Evolutionary conservation across 192 early-diverging fungal genomes (phyloP).

Genomic region (Coemansia sp.): DNA sequence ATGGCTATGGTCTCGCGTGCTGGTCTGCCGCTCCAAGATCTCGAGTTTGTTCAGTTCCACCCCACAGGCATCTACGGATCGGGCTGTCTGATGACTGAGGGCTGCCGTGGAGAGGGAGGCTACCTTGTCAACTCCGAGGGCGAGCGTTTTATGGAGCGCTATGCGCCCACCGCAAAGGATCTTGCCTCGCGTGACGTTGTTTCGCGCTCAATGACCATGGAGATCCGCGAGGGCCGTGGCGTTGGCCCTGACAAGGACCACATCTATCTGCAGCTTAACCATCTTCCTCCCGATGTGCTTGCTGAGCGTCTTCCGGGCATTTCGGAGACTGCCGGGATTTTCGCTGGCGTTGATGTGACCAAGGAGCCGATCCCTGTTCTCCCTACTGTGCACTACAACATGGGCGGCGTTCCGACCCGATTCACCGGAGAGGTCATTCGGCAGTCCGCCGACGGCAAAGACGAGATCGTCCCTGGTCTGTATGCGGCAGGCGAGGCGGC

Average conservation of each 20-base stretch:
- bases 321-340: constrained; percentile 98
- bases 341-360: constrained; percentile 98
- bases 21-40: constrained; percentile 94
- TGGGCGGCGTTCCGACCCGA: constrained; percentile 97
- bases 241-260: constrained; percentile 95
- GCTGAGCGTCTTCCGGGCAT: constrained; percentile 95
- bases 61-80: constrained; percentile 99
- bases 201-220: constrained; percentile 97
- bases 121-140: constrained; percentile 94
- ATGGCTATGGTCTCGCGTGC: constrained; percentile 99
- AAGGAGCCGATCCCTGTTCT: constrained; percentile 99
- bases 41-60: constrained; percentile 99
- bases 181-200: constrained; percentile 98
- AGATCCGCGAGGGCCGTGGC: constrained; percentile 97
- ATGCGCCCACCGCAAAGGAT: constrained; percentile 98
- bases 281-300: constrained; percentile 89
- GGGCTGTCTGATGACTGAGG: constrained; percentile 97
- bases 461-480: constrained; percentile 91
- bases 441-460: constrained; percentile 74
- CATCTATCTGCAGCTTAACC: constrained; percentile 93
- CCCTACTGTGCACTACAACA: constrained; percentile 99
- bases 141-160: constrained; percentile 99
- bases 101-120: constrained; percentile 95
- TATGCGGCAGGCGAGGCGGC: constrained; percentile 99
- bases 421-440: constrained; percentile 96